Conservation (phyloP, 495 filamentous ascomycete species). For the Talaromyces adpressus region DNA sequence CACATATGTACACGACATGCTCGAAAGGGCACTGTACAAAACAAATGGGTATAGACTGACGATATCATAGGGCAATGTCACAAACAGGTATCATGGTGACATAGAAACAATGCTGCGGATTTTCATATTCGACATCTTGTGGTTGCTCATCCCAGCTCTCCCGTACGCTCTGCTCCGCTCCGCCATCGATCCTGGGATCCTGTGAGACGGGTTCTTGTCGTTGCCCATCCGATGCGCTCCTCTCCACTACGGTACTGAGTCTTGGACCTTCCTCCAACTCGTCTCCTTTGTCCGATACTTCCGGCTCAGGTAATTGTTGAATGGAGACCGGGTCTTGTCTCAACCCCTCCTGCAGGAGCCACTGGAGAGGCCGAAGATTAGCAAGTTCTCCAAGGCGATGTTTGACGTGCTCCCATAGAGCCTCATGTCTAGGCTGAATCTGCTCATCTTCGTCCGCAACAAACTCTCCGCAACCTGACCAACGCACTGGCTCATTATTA, state of each 20-base stretch:
- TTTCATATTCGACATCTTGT: not conserved
- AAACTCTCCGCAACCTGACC: slow-evolving; percentile 9
- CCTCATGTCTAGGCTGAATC: not conserved
- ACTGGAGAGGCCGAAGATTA: not conserved
- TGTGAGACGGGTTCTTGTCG: not conserved
- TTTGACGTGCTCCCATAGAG: not conserved
- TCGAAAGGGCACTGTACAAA: not conserved
- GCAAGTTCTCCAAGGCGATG: not conserved
- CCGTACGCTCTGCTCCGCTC: not conserved
- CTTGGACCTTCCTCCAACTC: not conserved
- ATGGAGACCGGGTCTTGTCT: not conserved
- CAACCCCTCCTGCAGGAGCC: not conserved
- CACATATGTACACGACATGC: not conserved
- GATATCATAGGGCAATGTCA: not conserved
- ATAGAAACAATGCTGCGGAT: not conserved
- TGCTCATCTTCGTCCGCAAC: slow-evolving; percentile 6
- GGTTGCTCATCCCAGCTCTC: not conserved
- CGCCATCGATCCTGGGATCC: not conserved
- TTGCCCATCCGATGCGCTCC: not conserved
- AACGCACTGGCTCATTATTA: slow-evolving; percentile 15
- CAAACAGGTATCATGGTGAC: not conserved
- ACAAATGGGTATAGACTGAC: not conserved
- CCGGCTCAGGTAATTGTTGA: not conserved
- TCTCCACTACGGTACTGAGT: not conserved
- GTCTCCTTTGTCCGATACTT: not conserved